Conservation (phyloP, 345 rosid species). For the Camelina neglecta region DNA sequence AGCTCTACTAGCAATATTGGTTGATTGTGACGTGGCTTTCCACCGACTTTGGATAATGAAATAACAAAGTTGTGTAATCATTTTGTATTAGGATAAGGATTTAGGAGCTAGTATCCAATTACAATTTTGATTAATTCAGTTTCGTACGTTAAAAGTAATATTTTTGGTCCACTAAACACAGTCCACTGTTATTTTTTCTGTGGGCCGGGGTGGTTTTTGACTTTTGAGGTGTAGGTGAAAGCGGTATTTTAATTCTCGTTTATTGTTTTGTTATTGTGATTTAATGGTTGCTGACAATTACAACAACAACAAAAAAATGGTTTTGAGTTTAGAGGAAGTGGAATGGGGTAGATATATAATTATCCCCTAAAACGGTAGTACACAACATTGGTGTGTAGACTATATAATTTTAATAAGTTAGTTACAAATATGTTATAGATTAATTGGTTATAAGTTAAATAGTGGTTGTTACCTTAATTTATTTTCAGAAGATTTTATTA, state of each 20-base stretch:
- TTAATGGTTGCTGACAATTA: neutral
- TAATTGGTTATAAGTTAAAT: too few species aligned
- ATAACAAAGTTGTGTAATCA: neutral
- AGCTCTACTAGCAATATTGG: slow-evolving; percentile 15
- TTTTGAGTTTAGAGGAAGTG: neutral
- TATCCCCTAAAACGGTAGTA: too few species aligned
- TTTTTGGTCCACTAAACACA: slow-evolving; percentile 25
- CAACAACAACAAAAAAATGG: neutral
- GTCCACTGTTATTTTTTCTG: slow-evolving; percentile 28
- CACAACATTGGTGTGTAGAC: too few species aligned
- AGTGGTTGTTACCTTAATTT: too few species aligned
- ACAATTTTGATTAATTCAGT: slow-evolving; percentile 1
- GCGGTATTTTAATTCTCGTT: slow-evolving; percentile 7
- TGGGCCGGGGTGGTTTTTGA: slow-evolving; percentile 36
- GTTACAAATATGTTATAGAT: too few species aligned
- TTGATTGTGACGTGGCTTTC: slow-evolving; percentile 28
- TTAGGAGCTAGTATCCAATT: neutral
- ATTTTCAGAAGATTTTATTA: too few species aligned
- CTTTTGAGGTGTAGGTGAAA: slow-evolving; percentile 20
- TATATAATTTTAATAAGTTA: too few species aligned
- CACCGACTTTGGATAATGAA: slow-evolving; percentile 27
- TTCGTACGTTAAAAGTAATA: slow-evolving; percentile 15
- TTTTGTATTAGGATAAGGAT: neutral
- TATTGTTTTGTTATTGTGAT: neutral
- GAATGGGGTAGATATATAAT: neutral